Percentiles rank a stretch among this genome's conserved stretches.
Conservation (phyloP, 208 protist species). For the Acanthamoeba triangularis region DNA sequence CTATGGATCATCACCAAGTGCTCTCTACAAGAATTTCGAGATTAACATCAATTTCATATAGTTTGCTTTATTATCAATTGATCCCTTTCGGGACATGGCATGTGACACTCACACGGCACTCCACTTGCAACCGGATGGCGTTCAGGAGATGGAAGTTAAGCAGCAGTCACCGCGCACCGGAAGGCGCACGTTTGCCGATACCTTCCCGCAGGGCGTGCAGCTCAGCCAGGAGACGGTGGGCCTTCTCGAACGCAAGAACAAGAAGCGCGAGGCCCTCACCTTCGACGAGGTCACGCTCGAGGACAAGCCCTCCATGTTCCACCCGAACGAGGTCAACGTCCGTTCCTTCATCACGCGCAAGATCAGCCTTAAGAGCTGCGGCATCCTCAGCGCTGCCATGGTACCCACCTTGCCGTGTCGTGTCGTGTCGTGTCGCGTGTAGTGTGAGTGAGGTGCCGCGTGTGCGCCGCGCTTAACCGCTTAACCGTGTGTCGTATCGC, state of each 20-base stretch:
- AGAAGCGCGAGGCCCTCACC: constrained; percentile 53
- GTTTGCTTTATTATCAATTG: too few species aligned
- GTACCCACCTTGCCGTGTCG: too few species aligned
- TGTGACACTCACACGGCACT: too few species aligned
- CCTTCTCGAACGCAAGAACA: constrained; percentile 18
- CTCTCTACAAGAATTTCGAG: too few species aligned
- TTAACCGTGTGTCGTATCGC: background rate
- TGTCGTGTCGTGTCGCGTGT: too few species aligned
- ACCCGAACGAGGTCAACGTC: constrained; percentile 72
- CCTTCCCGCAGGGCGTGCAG: constrained; percentile 38
- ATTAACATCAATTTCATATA: too few species aligned
- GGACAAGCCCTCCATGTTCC: constrained; percentile 74
- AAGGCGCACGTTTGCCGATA: background rate
- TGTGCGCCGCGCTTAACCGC: too few species aligned
- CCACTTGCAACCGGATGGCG: too few species aligned
- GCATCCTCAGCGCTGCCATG: constrained; percentile 78
- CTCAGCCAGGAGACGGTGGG: background rate
- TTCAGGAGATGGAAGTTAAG: background rate
- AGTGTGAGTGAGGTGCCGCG: too few species aligned
- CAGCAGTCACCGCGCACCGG: background rate
- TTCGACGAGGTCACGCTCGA: constrained; percentile 77
- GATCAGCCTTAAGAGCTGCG: constrained; percentile 56
- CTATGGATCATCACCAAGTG: too few species aligned
- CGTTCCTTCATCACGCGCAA: constrained; percentile 53
- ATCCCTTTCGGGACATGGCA: too few species aligned